phyloP scores from a whole-genome alignment of 2,329 filamentous ascomycete species.

The Fonsecaea nubica region DNA sequence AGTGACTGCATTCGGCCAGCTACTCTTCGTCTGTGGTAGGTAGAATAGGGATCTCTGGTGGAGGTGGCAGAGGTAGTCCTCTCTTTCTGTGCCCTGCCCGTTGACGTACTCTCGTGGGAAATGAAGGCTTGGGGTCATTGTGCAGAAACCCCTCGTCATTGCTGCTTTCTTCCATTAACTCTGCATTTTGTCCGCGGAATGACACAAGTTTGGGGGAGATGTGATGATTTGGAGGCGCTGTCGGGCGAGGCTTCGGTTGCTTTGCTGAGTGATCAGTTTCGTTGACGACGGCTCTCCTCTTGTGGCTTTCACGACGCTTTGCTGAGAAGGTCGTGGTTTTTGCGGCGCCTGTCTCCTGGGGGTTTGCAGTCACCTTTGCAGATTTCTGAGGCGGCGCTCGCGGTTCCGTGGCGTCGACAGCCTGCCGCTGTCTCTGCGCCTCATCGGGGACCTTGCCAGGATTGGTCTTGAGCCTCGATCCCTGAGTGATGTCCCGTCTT shows the following conservation, averaged over 20 bases:
- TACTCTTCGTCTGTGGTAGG: conserved; percentile 33
- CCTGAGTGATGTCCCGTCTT: not conserved
- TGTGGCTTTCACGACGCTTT: not conserved
- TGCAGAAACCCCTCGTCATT: conserved; percentile 24
- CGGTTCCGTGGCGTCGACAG: not conserved
- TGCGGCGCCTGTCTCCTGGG: not conserved
- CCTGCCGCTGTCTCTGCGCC: not conserved
- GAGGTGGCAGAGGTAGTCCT: conserved; percentile 30
- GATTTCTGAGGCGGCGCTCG: not conserved
- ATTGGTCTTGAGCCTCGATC: not conserved
- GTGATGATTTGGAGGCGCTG: not conserved
- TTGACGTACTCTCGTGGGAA: not conserved
- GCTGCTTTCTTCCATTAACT: conserved; percentile 22
- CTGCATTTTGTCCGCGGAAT: conserved; percentile 3
- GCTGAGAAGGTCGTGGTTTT: not conserved
- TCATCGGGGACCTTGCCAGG: not conserved
- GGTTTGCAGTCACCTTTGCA: not conserved
- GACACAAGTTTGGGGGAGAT: conserved; percentile 20
- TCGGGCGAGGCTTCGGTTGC: conserved; percentile 6
- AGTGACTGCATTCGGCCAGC: not conserved
- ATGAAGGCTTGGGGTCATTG: not conserved
- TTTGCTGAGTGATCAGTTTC: not conserved
- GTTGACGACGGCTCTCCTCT: not conserved
- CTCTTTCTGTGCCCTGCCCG: conserved; percentile 4
- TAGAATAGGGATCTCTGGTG: conserved; percentile 38